Evolutionary conservation across 2,329 filamentous ascomycete species (phyloP).

Genomic region (Penicillium sp.): DNA sequence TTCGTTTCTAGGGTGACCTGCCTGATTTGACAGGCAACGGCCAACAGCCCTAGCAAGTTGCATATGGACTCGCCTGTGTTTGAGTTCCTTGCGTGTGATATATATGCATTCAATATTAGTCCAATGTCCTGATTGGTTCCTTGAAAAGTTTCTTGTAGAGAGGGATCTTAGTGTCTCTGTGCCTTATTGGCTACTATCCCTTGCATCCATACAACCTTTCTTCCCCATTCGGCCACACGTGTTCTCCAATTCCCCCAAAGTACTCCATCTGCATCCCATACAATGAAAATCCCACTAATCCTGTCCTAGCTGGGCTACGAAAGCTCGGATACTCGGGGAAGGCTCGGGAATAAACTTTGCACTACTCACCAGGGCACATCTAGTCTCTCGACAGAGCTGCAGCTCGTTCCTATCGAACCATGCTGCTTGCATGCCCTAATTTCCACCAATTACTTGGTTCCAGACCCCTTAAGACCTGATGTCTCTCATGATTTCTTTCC

Average conservation of each 20-base stretch:
- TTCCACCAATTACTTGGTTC: slow-evolving; percentile 1
- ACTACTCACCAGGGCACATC: slow-evolving; percentile 5
- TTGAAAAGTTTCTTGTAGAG: slow-evolving; percentile 8
- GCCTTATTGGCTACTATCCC: slow-evolving; percentile 11
- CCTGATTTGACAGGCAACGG: not conserved
- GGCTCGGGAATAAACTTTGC: slow-evolving; percentile 18
- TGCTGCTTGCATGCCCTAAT: not conserved
- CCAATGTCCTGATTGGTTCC: not conserved
- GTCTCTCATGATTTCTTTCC: slow-evolving; percentile 15
- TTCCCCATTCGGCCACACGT: slow-evolving; percentile 17
- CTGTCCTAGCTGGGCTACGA: slow-evolving; percentile 2
- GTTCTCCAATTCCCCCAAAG: slow-evolving; percentile 2
- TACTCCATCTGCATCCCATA: not conserved
- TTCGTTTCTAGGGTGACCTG: slow-evolving; percentile 1
- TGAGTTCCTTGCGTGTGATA: slow-evolving; percentile 26
- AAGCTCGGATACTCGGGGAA: slow-evolving; percentile 10
- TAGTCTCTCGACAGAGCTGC: not conserved
- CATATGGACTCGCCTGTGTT: slow-evolving; percentile 15
- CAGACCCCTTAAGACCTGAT: slow-evolving; percentile 12
- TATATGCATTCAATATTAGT: slow-evolving; percentile 7
- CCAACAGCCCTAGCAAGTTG: slow-evolving; percentile 5
- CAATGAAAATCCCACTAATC: slow-evolving; percentile 7
- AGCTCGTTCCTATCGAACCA: slow-evolving; percentile 10
- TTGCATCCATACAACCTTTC: slow-evolving; percentile 22
- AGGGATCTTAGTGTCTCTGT: not conserved